Percentiles rank a stretch among this genome's conserved stretches.
Conservation (phyloP, 352 stramenopile genomes). For the Phytophthora fragariaefolia region DNA sequence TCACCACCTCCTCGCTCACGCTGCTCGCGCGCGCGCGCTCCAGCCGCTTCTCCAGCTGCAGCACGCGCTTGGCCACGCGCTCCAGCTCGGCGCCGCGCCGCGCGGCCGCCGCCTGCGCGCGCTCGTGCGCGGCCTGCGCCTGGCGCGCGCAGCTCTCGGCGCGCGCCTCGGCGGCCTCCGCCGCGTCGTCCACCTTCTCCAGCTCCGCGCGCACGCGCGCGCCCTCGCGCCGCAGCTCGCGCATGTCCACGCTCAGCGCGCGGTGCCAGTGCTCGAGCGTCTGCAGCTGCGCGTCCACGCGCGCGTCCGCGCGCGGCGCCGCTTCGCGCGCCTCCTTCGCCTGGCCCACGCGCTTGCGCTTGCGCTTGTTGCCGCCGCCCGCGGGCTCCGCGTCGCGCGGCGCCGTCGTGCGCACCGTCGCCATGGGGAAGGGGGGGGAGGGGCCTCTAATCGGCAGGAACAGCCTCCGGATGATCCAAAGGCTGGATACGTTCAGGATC, state of each 20-base stretch:
- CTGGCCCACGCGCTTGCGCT: conserved; percentile 34
- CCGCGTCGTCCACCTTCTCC: conserved; percentile 45
- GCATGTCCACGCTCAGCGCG: conserved; percentile 40
- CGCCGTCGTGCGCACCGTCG: conserved; percentile 37
- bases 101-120: neutral
- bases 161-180: conserved; percentile 44
- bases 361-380: conserved; percentile 36
- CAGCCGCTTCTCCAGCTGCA: conserved; percentile 34
- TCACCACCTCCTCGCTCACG: conserved; percentile 63
- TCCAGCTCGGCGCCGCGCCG: conserved; percentile 14
- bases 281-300: conserved; percentile 24
- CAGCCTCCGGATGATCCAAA: too few relatives aligned
- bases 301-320: neutral
- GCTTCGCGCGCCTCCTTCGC: neutral
- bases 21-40: conserved; percentile 22
- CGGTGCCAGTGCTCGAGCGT: conserved; percentile 46
- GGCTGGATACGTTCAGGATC: conserved; percentile 12
- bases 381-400: conserved; percentile 14
- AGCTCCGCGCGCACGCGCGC: conserved; percentile 50
- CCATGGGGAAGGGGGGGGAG: conserved; percentile 31
- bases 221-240: conserved; percentile 40
- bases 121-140: conserved; percentile 19
- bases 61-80: conserved; percentile 33
- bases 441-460: too few relatives aligned
- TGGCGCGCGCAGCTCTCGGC: conserved; percentile 35